phyloP scores from a whole-genome alignment of 495 filamentous ascomycete species.

The Cudoniella acicularis region DNA sequence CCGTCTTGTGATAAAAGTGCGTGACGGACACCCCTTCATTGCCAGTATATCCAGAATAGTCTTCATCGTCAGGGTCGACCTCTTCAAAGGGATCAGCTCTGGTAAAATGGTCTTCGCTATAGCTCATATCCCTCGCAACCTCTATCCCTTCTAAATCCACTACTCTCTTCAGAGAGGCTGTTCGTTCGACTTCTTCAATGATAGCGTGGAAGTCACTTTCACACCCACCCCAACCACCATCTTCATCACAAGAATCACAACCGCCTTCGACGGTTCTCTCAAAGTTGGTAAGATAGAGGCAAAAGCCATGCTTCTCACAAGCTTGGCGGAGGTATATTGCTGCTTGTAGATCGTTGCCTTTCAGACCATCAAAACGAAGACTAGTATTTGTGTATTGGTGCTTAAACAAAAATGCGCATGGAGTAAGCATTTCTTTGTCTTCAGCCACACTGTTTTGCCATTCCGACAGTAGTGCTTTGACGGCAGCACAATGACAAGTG shows the following conservation, averaged over 20 bases:
- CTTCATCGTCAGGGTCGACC: constrained; percentile 33
- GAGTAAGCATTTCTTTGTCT: background rate
- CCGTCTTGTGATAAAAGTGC: constrained; percentile 35
- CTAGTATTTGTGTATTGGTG: constrained; percentile 46
- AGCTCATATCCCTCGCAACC: constrained; percentile 17
- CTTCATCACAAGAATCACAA: constrained; percentile 19
- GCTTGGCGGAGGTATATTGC: constrained; percentile 29
- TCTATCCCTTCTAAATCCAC: constrained; percentile 26
- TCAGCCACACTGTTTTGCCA: constrained; percentile 12
- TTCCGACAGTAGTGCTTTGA: constrained; percentile 35
- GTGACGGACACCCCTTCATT: constrained; percentile 33
- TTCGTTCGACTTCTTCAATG: constrained; percentile 21
- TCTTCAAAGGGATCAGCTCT: constrained; percentile 30
- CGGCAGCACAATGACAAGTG: constrained; percentile 50
- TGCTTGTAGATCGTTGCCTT: constrained; percentile 34
- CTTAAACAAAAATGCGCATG: constrained; percentile 38
- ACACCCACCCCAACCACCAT: constrained; percentile 15
- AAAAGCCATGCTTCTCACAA: constrained; percentile 31
- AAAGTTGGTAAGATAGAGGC: constrained; percentile 35
- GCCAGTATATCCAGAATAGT: constrained; percentile 35
- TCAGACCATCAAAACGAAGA: constrained; percentile 35
- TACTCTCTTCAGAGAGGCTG: constrained; percentile 23
- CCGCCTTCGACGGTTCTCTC: constrained; percentile 30
- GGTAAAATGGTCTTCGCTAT: constrained; percentile 31
- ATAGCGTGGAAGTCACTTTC: constrained; percentile 17